Percentiles rank a stretch among this genome's conserved stretches.
These are phyloP conservation scores for Pugionium cornutum DNA, from an alignment of 345 rosid species.

Conservation along the genomic window DNA sequence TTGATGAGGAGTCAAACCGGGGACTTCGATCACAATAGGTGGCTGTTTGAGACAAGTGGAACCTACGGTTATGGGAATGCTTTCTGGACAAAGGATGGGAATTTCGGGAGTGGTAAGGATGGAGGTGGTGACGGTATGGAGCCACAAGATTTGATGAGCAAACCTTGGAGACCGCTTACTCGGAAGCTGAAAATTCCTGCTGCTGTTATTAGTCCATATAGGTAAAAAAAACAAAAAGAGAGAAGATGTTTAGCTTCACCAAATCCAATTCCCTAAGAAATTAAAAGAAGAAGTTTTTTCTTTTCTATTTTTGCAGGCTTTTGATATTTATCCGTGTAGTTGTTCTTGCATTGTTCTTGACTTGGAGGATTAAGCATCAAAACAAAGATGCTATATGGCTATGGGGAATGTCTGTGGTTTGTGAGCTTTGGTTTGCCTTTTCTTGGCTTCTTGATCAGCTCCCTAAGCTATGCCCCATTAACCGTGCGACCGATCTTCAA, in stretches of 20 bases:
- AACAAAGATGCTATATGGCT: slow-evolving; percentile 88
- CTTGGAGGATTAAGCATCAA: slow-evolving; percentile 68
- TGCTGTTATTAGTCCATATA: slow-evolving; percentile 86
- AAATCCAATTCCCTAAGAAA: background rate
- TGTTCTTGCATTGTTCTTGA: slow-evolving; percentile 73
- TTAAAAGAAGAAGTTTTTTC: background rate
- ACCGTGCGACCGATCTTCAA: slow-evolving; percentile 87
- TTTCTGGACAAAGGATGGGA: slow-evolving; percentile 93
- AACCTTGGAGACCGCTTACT: slow-evolving; percentile 97
- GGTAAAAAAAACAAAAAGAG: slow-evolving; percentile 40
- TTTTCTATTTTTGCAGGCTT: slow-evolving; percentile 55
- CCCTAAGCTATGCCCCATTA: slow-evolving; percentile 86
- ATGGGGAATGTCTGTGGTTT: slow-evolving; percentile 98
- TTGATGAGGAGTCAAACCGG: slow-evolving; percentile 95
- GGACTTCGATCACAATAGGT: slow-evolving; percentile 90
- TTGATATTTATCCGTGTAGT: slow-evolving; percentile 70
- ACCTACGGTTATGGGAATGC: slow-evolving; percentile 98
- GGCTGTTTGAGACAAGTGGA: slow-evolving; percentile 90
- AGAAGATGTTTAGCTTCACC: background rate
- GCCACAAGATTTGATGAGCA: slow-evolving; percentile 73
- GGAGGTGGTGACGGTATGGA: slow-evolving; percentile 63
- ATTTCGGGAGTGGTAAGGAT: slow-evolving; percentile 62
- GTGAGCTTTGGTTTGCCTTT: slow-evolving; percentile 95
- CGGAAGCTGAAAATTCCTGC: slow-evolving; percentile 93
- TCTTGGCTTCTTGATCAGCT: slow-evolving; percentile 99